Conservation (phyloP, 257 asterid genomes). For the Fraxinus cuspidata region DNA sequence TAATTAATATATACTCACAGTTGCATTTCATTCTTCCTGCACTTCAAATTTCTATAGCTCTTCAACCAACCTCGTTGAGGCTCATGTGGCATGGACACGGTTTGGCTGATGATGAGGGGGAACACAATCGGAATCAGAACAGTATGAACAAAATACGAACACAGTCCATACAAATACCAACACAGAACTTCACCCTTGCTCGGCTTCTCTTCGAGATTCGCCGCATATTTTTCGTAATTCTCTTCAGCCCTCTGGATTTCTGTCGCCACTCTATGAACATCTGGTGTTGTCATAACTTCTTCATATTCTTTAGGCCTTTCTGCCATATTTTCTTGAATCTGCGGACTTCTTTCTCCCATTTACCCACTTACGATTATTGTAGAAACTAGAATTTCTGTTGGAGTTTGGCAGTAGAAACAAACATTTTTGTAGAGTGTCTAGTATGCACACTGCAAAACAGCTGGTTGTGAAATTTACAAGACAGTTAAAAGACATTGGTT, state of each 20-base stretch:
- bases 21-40: slow-evolving; percentile 55
- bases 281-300: slow-evolving; percentile 36
- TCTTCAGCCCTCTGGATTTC: slow-evolving; percentile 50
- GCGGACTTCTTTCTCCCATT: slow-evolving; percentile 48
- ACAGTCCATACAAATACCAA: slow-evolving; percentile 76
- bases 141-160: slow-evolving; percentile 75
- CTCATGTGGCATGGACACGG: slow-evolving; percentile 47
- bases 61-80: slow-evolving; percentile 66
- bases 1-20: slow-evolving; percentile 49
- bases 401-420: slow-evolving; percentile 3
- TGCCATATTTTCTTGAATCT: slow-evolving; percentile 26
- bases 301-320: slow-evolving; percentile 32
- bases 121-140: slow-evolving; percentile 76
- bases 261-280: slow-evolving; percentile 41
- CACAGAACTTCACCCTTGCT: slow-evolving; percentile 55
- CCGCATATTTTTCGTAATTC: slow-evolving; percentile 42
- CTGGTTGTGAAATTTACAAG: slow-evolving; percentile 69
- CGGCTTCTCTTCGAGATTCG: slow-evolving; percentile 53
- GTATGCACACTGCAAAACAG: slow-evolving; percentile 31
- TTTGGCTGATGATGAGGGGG: slow-evolving; percentile 80
- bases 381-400: background rate
- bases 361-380: slow-evolving; percentile 4
- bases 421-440: slow-evolving; percentile 26
- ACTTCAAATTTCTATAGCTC: slow-evolving; percentile 55
- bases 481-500: slow-evolving; percentile 43